Percentiles rank a stretch among this genome's conserved stretches.
These are phyloP conservation scores for Camellia oleifera DNA, from an alignment of 179 eudicot genomes.

Conservation along the genomic window DNA sequence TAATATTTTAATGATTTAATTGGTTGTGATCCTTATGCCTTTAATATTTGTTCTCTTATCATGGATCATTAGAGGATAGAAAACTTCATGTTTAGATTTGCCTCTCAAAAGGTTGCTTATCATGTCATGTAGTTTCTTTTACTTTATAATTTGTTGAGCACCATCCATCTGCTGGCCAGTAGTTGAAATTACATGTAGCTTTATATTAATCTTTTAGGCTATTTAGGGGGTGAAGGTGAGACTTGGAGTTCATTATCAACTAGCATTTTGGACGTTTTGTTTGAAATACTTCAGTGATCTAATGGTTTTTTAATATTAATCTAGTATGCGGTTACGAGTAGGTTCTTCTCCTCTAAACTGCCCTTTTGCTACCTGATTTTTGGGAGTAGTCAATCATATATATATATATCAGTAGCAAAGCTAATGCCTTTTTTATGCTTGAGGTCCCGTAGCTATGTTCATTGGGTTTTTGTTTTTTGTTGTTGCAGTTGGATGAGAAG, in stretches of 20 bases:
- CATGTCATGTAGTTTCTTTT: background rate
- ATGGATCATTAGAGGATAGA: too few relatives aligned
- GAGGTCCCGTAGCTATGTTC: background rate
- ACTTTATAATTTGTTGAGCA: background rate
- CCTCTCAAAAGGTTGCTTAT: too few relatives aligned
- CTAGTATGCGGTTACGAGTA: background rate
- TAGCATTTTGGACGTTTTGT: background rate
- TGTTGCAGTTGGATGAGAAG: constrained; percentile 35
- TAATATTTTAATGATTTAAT: too few relatives aligned
- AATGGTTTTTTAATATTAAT: background rate
- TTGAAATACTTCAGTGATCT: background rate
- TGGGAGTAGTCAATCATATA: background rate
- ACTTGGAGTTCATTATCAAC: background rate
- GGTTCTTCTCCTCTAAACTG: background rate
- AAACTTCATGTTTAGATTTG: too few relatives aligned
- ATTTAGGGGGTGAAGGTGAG: background rate
- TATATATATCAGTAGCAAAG: background rate
- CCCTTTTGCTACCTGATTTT: background rate
- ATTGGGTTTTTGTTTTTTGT: constrained; percentile 4
- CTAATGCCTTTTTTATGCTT: background rate
- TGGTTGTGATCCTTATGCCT: too few relatives aligned
- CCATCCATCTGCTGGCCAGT: background rate
- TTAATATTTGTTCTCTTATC: too few relatives aligned
- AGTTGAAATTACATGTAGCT: background rate
- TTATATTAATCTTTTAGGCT: background rate